Evolutionary conservation across 2,329 filamentous ascomycete genomes (phyloP).

Genomic region (Chaetomium olivaceum): DNA sequence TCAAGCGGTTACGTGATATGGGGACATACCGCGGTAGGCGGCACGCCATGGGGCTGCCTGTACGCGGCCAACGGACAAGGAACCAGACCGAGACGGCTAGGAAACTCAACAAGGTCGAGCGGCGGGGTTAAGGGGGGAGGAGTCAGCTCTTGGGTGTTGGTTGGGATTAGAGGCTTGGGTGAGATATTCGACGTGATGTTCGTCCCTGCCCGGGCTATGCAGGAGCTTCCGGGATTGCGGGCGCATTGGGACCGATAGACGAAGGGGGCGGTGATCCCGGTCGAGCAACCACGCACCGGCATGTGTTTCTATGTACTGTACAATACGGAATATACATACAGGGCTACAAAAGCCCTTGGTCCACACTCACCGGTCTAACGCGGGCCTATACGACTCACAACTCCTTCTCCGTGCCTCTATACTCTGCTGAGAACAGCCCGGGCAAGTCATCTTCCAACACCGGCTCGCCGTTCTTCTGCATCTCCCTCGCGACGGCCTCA

Average conservation of each 20-base stretch:
- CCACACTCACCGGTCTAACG: neutral
- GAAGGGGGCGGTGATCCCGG: neutral
- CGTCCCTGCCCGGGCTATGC: conserved; percentile 5
- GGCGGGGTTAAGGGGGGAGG: conserved; percentile 39
- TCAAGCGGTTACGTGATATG: conserved; percentile 83
- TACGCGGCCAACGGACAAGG: conserved; percentile 85
- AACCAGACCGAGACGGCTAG: conserved; percentile 65
- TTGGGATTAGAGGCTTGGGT: conserved; percentile 1
- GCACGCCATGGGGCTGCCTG: conserved; percentile 90
- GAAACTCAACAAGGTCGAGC: conserved; percentile 62
- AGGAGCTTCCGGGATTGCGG: conserved; percentile 6
- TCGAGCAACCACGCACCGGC: conserved; percentile 1
- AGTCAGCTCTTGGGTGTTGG: neutral
- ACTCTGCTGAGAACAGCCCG: neutral
- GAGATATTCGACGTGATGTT: neutral
- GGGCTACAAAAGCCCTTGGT: neutral
- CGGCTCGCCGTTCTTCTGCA: conserved; percentile 61
- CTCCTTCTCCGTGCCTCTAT: neutral
- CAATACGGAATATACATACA: conserved; percentile 12
- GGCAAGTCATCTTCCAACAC: conserved; percentile 56
- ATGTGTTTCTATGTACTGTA: conserved; percentile 25
- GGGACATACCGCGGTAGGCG: conserved; percentile 84
- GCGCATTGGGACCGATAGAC: conserved; percentile 2
- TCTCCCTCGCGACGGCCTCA: conserved; percentile 66
- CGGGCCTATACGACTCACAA: neutral